A percentile compares a stretch with the other conserved stretches of the same genome.
These are phyloP conservation scores for Gryganskiella cystojenkinii DNA, from an alignment of 192 early-diverging fungal genomes.

Conservation along the genomic window DNA sequence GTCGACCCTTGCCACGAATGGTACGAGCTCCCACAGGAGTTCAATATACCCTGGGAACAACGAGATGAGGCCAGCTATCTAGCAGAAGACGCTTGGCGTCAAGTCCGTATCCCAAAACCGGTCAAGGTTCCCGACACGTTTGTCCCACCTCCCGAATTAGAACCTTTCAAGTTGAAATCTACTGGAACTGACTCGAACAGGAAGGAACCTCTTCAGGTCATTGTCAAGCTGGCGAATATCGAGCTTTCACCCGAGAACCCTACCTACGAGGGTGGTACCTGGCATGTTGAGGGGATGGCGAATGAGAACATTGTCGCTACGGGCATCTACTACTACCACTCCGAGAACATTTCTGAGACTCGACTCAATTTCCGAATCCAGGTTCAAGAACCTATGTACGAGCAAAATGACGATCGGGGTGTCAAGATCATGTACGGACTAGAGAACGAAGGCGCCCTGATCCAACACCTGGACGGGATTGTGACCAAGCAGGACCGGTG, in stretches of 20 bases:
- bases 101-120: conserved; percentile 21
- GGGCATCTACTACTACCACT: conserved; percentile 78
- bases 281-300: conserved; percentile 80
- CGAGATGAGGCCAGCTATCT: conserved; percentile 29
- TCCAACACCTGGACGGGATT: conserved; percentile 59
- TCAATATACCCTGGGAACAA: not conserved
- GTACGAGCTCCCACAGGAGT: conserved; percentile 2
- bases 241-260: conserved; percentile 74
- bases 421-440: conserved; percentile 55
- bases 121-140: conserved; percentile 17
- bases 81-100: conserved; percentile 17
- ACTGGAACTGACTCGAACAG: no score
- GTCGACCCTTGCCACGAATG: conserved; percentile 13
- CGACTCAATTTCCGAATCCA: conserved; percentile 66
- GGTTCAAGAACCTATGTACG: conserved; percentile 31
- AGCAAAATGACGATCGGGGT: conserved; percentile 33
- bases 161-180: not conserved
- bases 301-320: conserved; percentile 80
- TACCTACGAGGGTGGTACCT: conserved; percentile 59
- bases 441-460: conserved; percentile 23
- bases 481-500: conserved; percentile 65
- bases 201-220: conserved; percentile 36
- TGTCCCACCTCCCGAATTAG: conserved; percentile 18
- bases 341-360: conserved; percentile 75
- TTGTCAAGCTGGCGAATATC: conserved; percentile 79